Conservation (phyloP, 768 basidiomycete genomes). For the Tephrocybe sp. region DNA sequence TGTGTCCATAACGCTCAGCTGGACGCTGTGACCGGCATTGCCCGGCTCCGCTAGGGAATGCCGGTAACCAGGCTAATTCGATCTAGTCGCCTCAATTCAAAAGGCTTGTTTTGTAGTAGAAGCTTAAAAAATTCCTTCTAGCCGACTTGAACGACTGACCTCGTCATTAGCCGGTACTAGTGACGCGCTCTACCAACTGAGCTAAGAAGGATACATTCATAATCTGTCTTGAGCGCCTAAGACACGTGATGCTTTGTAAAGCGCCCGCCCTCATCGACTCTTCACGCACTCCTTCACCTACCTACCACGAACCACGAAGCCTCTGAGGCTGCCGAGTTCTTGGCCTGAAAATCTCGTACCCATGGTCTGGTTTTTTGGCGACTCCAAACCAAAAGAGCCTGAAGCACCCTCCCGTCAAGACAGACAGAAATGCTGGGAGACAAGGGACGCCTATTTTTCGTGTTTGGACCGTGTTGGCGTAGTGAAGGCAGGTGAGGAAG, state of each 20-base stretch:
- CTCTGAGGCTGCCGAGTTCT: too few species aligned
- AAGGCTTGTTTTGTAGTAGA: too few species aligned
- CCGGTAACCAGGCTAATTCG: too few species aligned
- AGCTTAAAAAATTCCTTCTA: conserved; percentile 12
- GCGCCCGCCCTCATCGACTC: too few species aligned
- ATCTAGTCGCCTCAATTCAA: too few species aligned
- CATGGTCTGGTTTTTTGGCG: conserved; percentile 46
- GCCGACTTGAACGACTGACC: conserved; percentile 15
- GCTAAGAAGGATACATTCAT: conserved; percentile 11
- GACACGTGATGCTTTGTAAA: not conserved
- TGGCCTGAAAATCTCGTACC: not conserved
- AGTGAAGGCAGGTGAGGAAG: conserved; percentile 68
- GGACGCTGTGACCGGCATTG: too few species aligned
- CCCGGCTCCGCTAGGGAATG: too few species aligned
- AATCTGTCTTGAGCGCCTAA: not conserved
- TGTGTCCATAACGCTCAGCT: too few species aligned
- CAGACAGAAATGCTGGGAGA: conserved; percentile 83
- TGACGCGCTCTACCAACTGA: conserved; percentile 18
- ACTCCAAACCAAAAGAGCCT: conserved; percentile 38
- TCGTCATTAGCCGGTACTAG: conserved; percentile 7
- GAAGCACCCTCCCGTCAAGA: conserved; percentile 55
- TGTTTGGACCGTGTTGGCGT: conserved; percentile 76
- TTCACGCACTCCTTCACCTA: not conserved
- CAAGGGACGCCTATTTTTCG: conserved; percentile 78
- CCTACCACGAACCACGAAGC: not conserved